These are phyloP conservation scores for Blastosporella zonata DNA, from an alignment of 1,284 basidiomycete genomes.

Conservation along the genomic window DNA sequence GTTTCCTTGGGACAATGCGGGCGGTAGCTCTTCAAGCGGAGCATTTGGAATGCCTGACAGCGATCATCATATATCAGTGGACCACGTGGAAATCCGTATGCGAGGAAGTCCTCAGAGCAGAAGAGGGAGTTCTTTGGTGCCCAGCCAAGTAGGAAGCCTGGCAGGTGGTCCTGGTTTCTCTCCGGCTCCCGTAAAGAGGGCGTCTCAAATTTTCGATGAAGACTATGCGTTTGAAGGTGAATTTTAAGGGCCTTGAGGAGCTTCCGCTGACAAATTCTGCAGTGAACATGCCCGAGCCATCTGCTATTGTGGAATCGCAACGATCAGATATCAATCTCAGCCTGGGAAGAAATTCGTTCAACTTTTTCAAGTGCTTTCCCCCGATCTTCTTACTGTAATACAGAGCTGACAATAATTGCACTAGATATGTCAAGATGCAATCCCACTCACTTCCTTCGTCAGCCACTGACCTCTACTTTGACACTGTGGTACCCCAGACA, in stretches of 20 bases:
- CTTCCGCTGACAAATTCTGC: constrained; percentile 2
- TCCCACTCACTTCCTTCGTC: constrained; percentile 50
- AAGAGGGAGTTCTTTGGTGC: constrained; percentile 47
- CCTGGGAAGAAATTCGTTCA: constrained; percentile 70
- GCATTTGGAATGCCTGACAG: constrained; percentile 39
- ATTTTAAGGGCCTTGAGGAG: constrained; percentile 10
- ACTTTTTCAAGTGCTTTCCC: constrained; percentile 68
- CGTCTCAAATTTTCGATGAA: constrained; percentile 46
- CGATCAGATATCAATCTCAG: constrained; percentile 53
- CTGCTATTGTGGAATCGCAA: constrained; percentile 42
- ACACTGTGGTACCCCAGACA: constrained; percentile 58
- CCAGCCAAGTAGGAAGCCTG: constrained; percentile 43
- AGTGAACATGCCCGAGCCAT: constrained; percentile 29
- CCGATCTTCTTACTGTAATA: neutral
- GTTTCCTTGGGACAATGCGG: constrained; percentile 82
- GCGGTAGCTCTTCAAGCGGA: constrained; percentile 55
- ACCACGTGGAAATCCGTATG: constrained; percentile 49
- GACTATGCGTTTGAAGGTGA: constrained; percentile 66
- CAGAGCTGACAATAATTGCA: neutral
- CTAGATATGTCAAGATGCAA: constrained; percentile 77
- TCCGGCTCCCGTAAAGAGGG: constrained; percentile 39
- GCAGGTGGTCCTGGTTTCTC: constrained; percentile 43
- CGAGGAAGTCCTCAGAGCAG: constrained; percentile 51
- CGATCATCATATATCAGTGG: constrained; percentile 43
- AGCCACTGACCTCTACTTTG: constrained; percentile 52